These are phyloP conservation scores for Serpula lacrymans DNA, from an alignment of 768 basidiomycete species.

Conservation along the genomic window DNA sequence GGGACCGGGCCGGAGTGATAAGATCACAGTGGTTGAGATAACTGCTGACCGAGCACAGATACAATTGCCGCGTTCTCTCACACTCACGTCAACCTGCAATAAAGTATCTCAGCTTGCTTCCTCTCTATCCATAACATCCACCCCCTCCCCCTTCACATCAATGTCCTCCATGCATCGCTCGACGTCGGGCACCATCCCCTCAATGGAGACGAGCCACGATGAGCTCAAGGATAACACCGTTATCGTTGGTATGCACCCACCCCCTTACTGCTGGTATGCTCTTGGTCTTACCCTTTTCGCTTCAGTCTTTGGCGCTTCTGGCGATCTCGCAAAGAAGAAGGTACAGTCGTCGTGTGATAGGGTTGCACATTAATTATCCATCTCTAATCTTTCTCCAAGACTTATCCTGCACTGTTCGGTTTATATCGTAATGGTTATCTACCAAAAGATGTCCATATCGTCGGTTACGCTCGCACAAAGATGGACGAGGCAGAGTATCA, in stretches of 20 bases:
- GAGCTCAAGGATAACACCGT: constrained; percentile 84
- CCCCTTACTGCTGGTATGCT: constrained; percentile 13
- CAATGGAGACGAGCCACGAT: constrained; percentile 74
- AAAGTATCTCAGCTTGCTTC: constrained; percentile 9
- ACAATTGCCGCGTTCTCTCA: too few relatives aligned
- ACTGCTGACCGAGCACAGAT: too few relatives aligned
- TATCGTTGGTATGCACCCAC: constrained; percentile 67
- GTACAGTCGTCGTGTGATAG: constrained; percentile 31
- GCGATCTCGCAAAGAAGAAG: constrained; percentile 99
- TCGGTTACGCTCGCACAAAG: constrained; percentile 96
- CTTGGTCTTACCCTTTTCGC: constrained; percentile 9
- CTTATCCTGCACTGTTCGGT: constrained; percentile 91
- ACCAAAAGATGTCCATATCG: constrained; percentile 81
- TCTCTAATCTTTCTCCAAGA: constrained; percentile 44
- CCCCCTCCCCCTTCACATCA: constrained; percentile 7
- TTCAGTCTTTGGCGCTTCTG: constrained; percentile 90
- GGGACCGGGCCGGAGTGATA: too few relatives aligned
- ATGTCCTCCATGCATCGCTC: constrained; percentile 44
- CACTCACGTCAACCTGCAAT: constrained; percentile 21
- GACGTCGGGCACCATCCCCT: constrained; percentile 82
- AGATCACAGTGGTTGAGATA: too few relatives aligned
- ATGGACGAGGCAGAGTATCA: constrained; percentile 85
- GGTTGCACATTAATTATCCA: neutral
- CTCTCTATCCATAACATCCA: neutral
- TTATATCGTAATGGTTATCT: constrained; percentile 80